Base-by-base conservation (phyloP, 2,329 filamentous ascomycete genomes). In the Fusarium illudens region DNA sequence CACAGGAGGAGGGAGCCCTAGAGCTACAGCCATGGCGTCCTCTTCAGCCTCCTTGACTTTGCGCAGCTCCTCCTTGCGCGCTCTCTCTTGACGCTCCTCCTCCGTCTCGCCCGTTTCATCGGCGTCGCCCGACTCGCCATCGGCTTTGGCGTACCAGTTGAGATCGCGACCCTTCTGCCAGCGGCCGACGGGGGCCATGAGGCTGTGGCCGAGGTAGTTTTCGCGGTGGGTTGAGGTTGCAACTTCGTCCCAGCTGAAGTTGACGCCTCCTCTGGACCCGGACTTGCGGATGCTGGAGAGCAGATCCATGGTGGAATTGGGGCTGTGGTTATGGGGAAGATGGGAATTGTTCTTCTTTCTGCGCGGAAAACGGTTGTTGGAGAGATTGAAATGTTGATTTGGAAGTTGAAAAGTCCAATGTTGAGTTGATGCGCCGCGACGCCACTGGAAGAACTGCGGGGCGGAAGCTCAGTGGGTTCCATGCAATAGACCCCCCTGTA, bases 171-270 rank as follows among this genome's bases (percentile, higher is more conserved):
- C 90, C 76, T 95, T 90, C 75, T 96, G 92, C 94, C 94, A 97
- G 70, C 94, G 91, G 8, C 94, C 94, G 4, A 97, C 94, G 0
- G 94, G 93, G 0, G 94, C 94, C 84, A 95, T 97, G 61, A 97
- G 81, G 62, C 92, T 96, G 82, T 97, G 94, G 54, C 94, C 94
- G 8, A 97, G 90, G 78, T 89, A 90, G 74, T 90, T 97, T 79
- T 99, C 94, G 79, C 96, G 94, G 75, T 97, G 94, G 20, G 87
- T 83, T 51, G 94, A 96, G 69, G 85, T 89, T 77, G 95, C 91
- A 76, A 99, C 95, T 72, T 97, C 94, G 70, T 95, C 92, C 96
- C 96, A 98, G 81, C 90, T 94, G 83, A 99, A 99, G 79, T 97
- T 94, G 79, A 92, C 92, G 76, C 96, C 96, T 75, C 96, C 96